phyloP scores from a whole-genome alignment of 805 yeast species.

The Pichia paraexigua region DNA sequence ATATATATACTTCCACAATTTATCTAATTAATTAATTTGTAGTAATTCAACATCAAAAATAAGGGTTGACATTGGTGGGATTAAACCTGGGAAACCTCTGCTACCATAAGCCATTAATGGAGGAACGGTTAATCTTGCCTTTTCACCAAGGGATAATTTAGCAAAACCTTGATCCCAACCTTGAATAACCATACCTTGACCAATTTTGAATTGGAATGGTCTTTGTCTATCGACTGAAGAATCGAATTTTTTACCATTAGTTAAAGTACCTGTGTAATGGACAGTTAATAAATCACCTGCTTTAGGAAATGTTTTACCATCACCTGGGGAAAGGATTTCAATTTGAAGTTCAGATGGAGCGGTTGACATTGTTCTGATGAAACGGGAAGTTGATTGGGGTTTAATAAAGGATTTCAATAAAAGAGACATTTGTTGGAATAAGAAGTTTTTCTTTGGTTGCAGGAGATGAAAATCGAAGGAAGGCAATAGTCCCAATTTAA shows the following conservation, averaged over 20 bases:
- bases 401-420: neutral
- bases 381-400: neutral
- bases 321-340: slow-evolving; percentile 43
- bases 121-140: slow-evolving; percentile 87
- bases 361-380: slow-evolving; percentile 4
- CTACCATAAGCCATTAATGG: slow-evolving; percentile 90
- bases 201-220: slow-evolving; percentile 90
- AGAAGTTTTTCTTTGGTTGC: neutral
- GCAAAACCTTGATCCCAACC: slow-evolving; percentile 98
- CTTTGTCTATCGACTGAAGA: slow-evolving; percentile 91
- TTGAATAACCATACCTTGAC: slow-evolving; percentile 92
- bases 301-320: slow-evolving; percentile 80
- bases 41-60: slow-evolving; percentile 75
- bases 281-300: slow-evolving; percentile 84
- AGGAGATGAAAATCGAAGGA: neutral
- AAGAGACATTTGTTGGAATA: neutral
- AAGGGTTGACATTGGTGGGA: slow-evolving; percentile 94
- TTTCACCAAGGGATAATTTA: slow-evolving; percentile 84
- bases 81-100: slow-evolving; percentile 93
- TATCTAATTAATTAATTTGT: slow-evolving; percentile 36
- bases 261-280: slow-evolving; percentile 93
- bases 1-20: neutral
- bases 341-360: slow-evolving; percentile 23
- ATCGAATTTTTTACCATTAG: slow-evolving; percentile 93
- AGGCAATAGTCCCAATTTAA: no score